Evolutionary conservation across 768 basidiomycete species (phyloP).

Genomic region (Phanerochaete sordida): DNA sequence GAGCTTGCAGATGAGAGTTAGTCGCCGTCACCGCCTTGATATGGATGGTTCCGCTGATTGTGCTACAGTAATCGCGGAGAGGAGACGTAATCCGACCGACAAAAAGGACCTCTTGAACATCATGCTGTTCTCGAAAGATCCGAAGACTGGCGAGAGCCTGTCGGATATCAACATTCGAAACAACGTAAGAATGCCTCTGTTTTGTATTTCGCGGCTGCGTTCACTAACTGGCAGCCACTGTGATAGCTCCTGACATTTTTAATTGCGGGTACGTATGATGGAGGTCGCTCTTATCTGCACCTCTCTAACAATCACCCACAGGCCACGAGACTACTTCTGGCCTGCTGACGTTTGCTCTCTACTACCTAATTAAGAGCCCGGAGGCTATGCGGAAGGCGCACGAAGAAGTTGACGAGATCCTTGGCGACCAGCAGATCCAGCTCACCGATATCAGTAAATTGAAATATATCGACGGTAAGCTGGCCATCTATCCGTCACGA

Average conservation of each 20-base stretch:
- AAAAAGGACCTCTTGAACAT: constrained; percentile 42
- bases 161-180: constrained; percentile 38
- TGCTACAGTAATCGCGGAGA: constrained; percentile 35
- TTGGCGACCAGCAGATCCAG: constrained; percentile 36
- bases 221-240: no score
- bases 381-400: constrained; percentile 42
- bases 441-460: constrained; percentile 39
- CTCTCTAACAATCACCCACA: background rate
- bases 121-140: constrained; percentile 44
- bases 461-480: constrained; percentile 39
- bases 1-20: constrained; percentile 38
- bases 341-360: constrained; percentile 39
- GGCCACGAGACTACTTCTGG: constrained; percentile 38
- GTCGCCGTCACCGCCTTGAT: constrained; percentile 7
- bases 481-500: background rate
- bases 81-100: constrained; percentile 34
- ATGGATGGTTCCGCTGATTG: background rate
- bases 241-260: constrained; percentile 44
- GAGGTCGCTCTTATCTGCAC: background rate
- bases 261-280: constrained; percentile 36
- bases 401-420: constrained; percentile 43
- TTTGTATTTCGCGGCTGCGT: no score
- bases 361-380: constrained; percentile 43
- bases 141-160: constrained; percentile 39
- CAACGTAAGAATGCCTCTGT: constrained; percentile 30